Conservation (phyloP, 2,329 filamentous ascomycete genomes). For the Tolypocladium album region DNA sequence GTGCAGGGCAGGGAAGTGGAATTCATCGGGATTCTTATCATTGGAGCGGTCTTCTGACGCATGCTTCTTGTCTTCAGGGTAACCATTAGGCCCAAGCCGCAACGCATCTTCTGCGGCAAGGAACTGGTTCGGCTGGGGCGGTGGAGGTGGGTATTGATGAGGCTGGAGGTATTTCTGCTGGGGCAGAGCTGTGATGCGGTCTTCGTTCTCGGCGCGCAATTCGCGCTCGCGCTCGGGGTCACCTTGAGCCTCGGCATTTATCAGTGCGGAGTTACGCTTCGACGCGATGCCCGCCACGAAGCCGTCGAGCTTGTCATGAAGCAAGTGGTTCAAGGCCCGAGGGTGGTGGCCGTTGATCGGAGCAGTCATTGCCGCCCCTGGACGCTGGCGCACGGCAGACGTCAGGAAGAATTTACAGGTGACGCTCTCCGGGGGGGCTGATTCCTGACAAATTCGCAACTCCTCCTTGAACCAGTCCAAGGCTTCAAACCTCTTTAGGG, state of each 20-base stretch:
- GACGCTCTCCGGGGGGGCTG: conserved; percentile 76
- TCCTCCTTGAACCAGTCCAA: conserved; percentile 99
- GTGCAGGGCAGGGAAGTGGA: conserved; percentile 47
- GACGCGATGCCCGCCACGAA: conserved; percentile 80
- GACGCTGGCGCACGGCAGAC: conserved; percentile 38
- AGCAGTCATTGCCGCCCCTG: conserved; percentile 30
- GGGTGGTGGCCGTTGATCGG: conserved; percentile 22
- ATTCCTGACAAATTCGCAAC: conserved; percentile 80
- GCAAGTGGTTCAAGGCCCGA: conserved; percentile 59
- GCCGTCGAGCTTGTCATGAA: conserved; percentile 80
- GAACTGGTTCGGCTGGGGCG: conserved; percentile 5
- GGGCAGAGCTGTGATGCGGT: conserved; percentile 73
- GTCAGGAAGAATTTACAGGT: conserved; percentile 95
- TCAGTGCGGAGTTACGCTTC: conserved; percentile 76
- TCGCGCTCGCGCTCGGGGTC: conserved; percentile 71
- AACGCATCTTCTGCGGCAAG: neutral
- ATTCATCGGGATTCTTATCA: conserved; percentile 22
- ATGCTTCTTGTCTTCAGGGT: conserved; percentile 31
- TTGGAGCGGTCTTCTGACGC: conserved; percentile 11
- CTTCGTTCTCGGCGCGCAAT: conserved; percentile 72
- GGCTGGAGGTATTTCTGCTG: conserved; percentile 53
- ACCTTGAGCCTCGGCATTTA: conserved; percentile 69
- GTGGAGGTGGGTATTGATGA: conserved; percentile 24
- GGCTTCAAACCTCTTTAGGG: conserved; percentile 78
- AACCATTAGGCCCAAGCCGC: conserved; percentile 11